Base-by-base conservation (phyloP, 2,329 filamentous ascomycete genomes). In the Talaromyces sp. region DNA sequence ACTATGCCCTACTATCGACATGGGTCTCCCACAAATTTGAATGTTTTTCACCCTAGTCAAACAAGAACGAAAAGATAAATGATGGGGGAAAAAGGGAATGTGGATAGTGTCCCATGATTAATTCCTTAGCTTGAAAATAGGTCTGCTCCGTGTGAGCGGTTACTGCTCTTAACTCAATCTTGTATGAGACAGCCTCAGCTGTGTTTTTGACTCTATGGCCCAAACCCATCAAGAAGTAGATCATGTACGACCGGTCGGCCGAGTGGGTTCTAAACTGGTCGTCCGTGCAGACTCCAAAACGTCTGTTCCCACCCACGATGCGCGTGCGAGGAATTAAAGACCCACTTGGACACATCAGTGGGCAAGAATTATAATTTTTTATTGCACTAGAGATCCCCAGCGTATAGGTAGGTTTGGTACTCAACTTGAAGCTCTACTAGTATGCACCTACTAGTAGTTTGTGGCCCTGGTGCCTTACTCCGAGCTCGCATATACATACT, bases 271-370 rank as follows among this genome's bases (percentile, higher is more conserved):
- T 27, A 47, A 57, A 55, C 35, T 30, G 27, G 49, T 47, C 51
- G 54, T 57, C 54, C 51, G 54, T 58, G 54, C 51, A 47, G 51
- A 55, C 24, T 52, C 32, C 39, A 43, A 48, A 47, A 45, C 36
- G 36, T 51, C 49, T 24, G 41, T 35, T 29, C 45, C 20, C n/a
- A 30, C 29, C 41, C 40, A 40, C 20, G 46, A 41, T 52, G 50
- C 52, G 29, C 40, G 43, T 44, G 22, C 36, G 48, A 54, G 16
- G 29, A 45, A 11, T 45, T 16, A 14, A 29, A 40, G 37, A 46
- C 53, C 53, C 48, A 58, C 56, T 46, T 36, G 19, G 20, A 24
- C 43, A 46, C 14, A n/a, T 36, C 32, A 24, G 27, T 46, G 19
- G 41, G 19, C 27, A 19, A 20, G 41, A 7, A 4, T 20, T 14